Evolutionary conservation across 2,329 filamentous ascomycete species (phyloP).

Genomic region (Cladophialophora exuberans): DNA sequence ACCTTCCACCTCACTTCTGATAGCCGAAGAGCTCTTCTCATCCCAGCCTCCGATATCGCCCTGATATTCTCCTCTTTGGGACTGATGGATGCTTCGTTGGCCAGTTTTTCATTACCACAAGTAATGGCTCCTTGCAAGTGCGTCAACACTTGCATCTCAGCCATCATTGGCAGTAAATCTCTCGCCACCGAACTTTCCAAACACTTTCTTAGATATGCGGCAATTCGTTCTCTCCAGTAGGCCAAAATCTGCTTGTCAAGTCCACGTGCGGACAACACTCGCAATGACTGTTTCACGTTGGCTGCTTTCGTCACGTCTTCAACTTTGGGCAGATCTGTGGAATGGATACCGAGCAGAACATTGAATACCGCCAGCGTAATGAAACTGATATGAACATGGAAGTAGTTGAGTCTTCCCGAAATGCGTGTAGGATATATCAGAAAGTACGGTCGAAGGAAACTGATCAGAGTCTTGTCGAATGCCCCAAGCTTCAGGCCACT

Average conservation of each 20-base stretch:
- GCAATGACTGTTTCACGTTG: constrained; percentile 7
- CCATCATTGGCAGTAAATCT: constrained; percentile 16
- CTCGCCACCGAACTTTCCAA: constrained; percentile 12
- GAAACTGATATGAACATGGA: constrained; percentile 20
- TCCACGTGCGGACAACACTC: constrained; percentile 9
- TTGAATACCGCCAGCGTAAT: constrained; percentile 20
- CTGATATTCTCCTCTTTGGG: not conserved
- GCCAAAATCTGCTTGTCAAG: constrained; percentile 1
- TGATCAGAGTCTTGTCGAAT: constrained; percentile 19
- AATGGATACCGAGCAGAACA: constrained; percentile 5
- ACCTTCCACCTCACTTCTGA: constrained; percentile 9
- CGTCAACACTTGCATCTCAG: constrained; percentile 2
- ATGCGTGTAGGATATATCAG: constrained; percentile 19
- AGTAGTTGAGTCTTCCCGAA: constrained; percentile 16
- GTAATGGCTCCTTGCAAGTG: not conserved
- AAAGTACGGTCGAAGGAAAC: constrained; percentile 19
- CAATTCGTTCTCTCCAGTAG: constrained; percentile 16
- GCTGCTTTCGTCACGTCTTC: not conserved
- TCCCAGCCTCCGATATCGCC: constrained; percentile 10
- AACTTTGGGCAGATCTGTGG: not conserved
- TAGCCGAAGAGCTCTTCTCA: constrained; percentile 12
- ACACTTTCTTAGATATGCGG: constrained; percentile 10
- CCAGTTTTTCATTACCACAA: not conserved
- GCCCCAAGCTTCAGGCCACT: constrained; percentile 8
- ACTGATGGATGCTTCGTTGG: not conserved